Evolutionary conservation across 176 grass and related monocot genomes (phyloP), one percentile per base, ranked within the genome.

Genomic region (Zoysia pacifica): DNA sequence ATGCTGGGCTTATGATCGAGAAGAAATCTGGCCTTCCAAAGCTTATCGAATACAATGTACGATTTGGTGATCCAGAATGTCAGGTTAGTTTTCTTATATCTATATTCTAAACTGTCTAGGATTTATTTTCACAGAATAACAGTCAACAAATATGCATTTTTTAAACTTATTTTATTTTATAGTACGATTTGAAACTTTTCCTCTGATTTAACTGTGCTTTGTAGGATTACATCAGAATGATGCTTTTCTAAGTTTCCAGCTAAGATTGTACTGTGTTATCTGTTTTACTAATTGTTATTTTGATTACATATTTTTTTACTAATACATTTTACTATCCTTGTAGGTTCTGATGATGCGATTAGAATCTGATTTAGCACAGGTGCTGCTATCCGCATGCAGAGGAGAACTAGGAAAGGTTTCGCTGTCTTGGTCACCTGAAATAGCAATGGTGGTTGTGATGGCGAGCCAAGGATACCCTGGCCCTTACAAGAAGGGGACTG

Each of bases 1-100:
- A 91, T 65, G 91, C 94, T 47, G 94, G 94, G 35, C 87, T 97
- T 83, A 97, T 97, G 90, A 89, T 94, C 7, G 95, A 97, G 81
- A 94, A 92, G 78, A 90, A 87, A 77, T 84, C 81, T 66, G 90
- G 94, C 16, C 75, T 97, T 43, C 92, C 95, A 75, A 97, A 94
- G 81, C 92, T 94, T 72, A 94, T 97, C 11, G 95, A 97, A 60
- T 94, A 97, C 62, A 97, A 94, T 63, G 94, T 92, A 4, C 81
- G 91, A 51, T 97, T 97, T 71, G 94, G 94, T 40, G 94, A 94
- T 78, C 94, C 91, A 49, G 89, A 97, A 87, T 97, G 94, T 38
- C 91, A 97, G 89, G 94, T 97, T 76, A 84, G 94, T 91, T 65
- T 14, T 71, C 3, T 4, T 68, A 49, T 59, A 40, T 59, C 42